A percentile compares a stretch with the other conserved stretches of the same genome.
These are phyloP conservation scores for Saccharomyces hybrid DNA, from an alignment of 1,139 yeast genomes.

Conservation along the genomic window DNA sequence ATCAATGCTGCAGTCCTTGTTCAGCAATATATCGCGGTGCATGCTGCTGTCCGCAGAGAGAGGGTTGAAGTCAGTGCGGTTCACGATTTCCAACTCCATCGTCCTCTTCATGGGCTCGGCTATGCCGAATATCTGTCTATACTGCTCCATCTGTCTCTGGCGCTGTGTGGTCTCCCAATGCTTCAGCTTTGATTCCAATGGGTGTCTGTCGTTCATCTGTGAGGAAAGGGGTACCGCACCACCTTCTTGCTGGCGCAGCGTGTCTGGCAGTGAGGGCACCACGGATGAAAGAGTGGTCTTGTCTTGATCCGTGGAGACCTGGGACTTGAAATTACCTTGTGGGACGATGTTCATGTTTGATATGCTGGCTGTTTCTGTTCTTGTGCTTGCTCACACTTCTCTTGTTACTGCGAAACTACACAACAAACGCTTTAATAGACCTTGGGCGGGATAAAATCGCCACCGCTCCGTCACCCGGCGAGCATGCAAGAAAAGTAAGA, in stretches of 20 bases:
- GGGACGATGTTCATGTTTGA: conserved; percentile 28
- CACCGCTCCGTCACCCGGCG: not conserved
- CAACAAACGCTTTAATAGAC: not conserved
- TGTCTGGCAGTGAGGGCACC: conserved; percentile 30
- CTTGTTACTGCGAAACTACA: not conserved
- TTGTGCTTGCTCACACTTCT: not conserved
- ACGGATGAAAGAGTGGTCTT: conserved; percentile 18
- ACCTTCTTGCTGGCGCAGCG: conserved; percentile 29
- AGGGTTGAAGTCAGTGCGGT: conserved; percentile 68
- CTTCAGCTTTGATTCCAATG: conserved; percentile 64
- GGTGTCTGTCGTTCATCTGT: conserved; percentile 76
- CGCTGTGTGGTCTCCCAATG: conserved; percentile 78
- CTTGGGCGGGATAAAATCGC: not conserved
- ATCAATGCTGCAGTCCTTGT: conserved; percentile 67
- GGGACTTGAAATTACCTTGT: conserved; percentile 16
- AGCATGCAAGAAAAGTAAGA: not conserved
- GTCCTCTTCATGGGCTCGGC: conserved; percentile 86
- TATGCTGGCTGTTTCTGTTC: too few relatives aligned
- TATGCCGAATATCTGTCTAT: conserved; percentile 65
- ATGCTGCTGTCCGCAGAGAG: conserved; percentile 39
- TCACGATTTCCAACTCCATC: conserved; percentile 77
- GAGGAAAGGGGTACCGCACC: conserved; percentile 44
- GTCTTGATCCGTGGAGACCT: conserved; percentile 20
- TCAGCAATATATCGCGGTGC: conserved; percentile 71
- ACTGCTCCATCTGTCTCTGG: conserved; percentile 63